phyloP scores from a whole-genome alignment of 83 land plant species.

The Thuja plicata region DNA sequence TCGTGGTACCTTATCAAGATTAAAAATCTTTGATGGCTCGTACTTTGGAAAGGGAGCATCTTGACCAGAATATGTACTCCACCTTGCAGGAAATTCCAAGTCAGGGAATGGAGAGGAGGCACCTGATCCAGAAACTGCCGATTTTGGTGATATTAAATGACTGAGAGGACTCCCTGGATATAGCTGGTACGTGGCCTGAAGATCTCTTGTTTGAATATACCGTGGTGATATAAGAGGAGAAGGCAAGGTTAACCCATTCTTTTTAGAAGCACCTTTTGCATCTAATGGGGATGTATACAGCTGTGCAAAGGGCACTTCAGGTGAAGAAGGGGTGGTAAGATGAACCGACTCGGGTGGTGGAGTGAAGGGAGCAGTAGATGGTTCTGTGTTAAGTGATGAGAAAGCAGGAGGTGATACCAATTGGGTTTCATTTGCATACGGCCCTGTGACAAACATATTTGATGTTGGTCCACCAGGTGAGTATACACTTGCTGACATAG shows the following conservation, averaged over 20 bases:
- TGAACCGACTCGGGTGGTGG: constrained; percentile 94
- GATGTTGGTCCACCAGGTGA: constrained; percentile 57
- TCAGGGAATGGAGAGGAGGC: constrained; percentile 66
- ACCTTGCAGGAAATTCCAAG: constrained; percentile 19
- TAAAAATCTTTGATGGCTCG: constrained; percentile 52
- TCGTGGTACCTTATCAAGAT: constrained; percentile 22
- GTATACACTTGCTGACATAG: constrained; percentile 48
- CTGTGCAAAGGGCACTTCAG: constrained; percentile 96
- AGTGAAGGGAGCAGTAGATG: constrained; percentile 86
- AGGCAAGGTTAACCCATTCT: constrained; percentile 29
- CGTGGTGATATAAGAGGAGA: constrained; percentile 48
- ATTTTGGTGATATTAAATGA: constrained; percentile 70
- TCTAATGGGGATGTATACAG: constrained; percentile 62
- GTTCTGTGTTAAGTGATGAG: constrained; percentile 81
- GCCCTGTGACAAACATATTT: constrained; percentile 74
- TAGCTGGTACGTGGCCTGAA: constrained; percentile 53
- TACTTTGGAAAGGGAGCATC: constrained; percentile 21
- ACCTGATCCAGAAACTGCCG: constrained; percentile 60
- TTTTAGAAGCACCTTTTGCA: constrained; percentile 30
- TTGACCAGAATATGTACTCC: constrained; percentile 23
- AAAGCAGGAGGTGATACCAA: constrained; percentile 93
- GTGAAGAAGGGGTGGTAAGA: constrained; percentile 90
- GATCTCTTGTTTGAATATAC: constrained; percentile 33
- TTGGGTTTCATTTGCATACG: constrained; percentile 94
- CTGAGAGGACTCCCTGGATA: constrained; percentile 81